Evolutionary conservation across 2,329 filamentous ascomycete genomes (phyloP).

Genomic region (Ophiocordyceps polyrhachis-furcata): DNA sequence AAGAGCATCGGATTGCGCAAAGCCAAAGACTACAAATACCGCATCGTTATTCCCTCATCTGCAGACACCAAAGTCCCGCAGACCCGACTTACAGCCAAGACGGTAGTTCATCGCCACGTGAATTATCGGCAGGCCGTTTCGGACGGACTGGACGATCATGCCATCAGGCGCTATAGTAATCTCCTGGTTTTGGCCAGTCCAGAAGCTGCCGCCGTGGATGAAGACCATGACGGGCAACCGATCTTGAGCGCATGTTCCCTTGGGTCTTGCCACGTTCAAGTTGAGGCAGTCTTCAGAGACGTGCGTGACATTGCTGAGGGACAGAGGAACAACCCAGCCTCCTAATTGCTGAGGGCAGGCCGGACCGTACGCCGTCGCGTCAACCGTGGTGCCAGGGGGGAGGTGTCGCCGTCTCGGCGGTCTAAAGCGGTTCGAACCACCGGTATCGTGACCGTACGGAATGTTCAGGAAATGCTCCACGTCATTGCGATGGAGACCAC

Average conservation of each 20-base stretch:
- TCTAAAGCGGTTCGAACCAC: constrained; percentile 25
- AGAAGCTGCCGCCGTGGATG: constrained; percentile 16
- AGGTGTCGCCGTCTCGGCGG: constrained; percentile 19
- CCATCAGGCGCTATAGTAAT: constrained; percentile 21
- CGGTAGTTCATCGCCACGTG: constrained; percentile 17
- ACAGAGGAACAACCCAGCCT: constrained; percentile 10
- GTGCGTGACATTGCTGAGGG: constrained; percentile 17
- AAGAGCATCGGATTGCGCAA: constrained; percentile 8
- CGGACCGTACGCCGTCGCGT: constrained; percentile 20
- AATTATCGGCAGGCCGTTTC: constrained; percentile 18
- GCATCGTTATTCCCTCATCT: not conserved
- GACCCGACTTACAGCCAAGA: constrained; percentile 5
- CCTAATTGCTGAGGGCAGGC: constrained; percentile 24
- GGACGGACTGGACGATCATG: constrained; percentile 24
- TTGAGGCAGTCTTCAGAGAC: constrained; percentile 19
- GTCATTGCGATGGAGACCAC: constrained; percentile 22
- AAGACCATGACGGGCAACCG: constrained; percentile 18
- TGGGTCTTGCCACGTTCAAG: constrained; percentile 15
- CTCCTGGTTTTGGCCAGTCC: constrained; percentile 12
- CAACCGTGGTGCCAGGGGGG: constrained; percentile 13
- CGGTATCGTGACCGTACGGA: constrained; percentile 25
- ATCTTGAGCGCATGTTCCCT: constrained; percentile 4
- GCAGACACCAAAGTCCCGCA: too few relatives aligned
- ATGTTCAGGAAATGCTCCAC: constrained; percentile 29
- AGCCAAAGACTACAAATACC: constrained; percentile 9